These are phyloP conservation scores for Petrea volubilis DNA, from an alignment of 257 asterid genomes.

Conservation along the genomic window DNA sequence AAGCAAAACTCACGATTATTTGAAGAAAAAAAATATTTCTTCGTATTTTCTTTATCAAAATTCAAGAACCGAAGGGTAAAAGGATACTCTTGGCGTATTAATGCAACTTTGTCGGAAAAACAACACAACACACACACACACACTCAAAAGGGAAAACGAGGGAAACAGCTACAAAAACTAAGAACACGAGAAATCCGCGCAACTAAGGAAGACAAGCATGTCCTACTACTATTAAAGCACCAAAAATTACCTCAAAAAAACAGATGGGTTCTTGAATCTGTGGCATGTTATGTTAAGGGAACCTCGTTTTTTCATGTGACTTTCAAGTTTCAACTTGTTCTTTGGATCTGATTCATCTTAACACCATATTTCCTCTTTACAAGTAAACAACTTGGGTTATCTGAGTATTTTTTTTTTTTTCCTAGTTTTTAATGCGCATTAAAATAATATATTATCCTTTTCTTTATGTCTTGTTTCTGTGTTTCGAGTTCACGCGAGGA, in stretches of 20 bases:
- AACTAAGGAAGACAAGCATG: neutral
- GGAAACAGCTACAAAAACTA: neutral
- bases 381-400: neutral
- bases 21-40: too few relatives aligned
- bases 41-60: too few relatives aligned
- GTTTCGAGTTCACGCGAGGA: neutral
- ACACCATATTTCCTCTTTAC: neutral
- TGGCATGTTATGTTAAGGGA: conserved; percentile 7
- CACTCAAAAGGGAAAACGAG: too few relatives aligned
- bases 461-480: neutral
- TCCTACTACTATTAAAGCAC: neutral
- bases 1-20: too few relatives aligned
- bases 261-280: conserved; percentile 30
- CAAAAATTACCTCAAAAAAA: neutral
- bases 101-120: neutral
- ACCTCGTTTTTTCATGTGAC: conserved; percentile 38
- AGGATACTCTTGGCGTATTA: too few relatives aligned
- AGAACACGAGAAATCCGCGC: conserved; percentile 15
- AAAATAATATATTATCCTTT: too few relatives aligned
- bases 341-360: conserved; percentile 32
- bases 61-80: too few relatives aligned
- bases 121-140: neutral
- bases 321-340: conserved; percentile 11
- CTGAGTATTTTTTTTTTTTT: neutral
- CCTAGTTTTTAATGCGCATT: too few relatives aligned